Base-by-base conservation (phyloP, 768 basidiomycete genomes). In the Trametes meyenii region DNA sequence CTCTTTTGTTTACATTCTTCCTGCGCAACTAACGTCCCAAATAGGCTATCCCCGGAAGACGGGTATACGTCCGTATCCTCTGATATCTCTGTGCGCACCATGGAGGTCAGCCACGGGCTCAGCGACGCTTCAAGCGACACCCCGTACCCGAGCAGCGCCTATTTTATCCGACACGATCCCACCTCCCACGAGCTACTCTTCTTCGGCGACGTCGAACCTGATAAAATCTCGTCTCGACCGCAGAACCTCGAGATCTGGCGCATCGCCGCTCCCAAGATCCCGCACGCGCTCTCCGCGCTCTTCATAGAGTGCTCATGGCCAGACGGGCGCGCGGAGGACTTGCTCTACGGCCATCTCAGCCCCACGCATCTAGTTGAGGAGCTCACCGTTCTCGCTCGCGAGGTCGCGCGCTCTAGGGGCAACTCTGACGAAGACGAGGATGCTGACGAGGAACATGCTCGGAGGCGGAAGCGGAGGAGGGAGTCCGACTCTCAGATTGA, bases 241-340 rank as follows among this genome's bases (percentile, higher is more conserved):
- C 80, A 77, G 52, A 96, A 87, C 40, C 77, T 79, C 26, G 74
- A 79, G 43, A 87, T 98, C 49, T 98, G 96, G 96, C 83, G 81
- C 42, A 83, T 79, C 26, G 94, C 94, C 0, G 95, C 95, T 5
- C 78, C 84, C 46, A 87, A 86, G 73, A 85, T 97, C 66, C 85
- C 85, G 0, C 78, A 85, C 23, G 78, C 75, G 3, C 82, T 98
- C 16, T 81, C 83, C 35, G 81, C 85, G n/a, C 83, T 98, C 58
- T 98, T 98, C 71, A 92, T 98, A 70, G 96, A 98, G 76, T 98
- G 96, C 73, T 96, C 94, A 1, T 94, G 88, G 77, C 86, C 89
- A 21, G 82, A 85, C 0, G 88, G 88, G 0, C 81, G 96, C 60
- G 78, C 81, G 17, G 81, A 86, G 64, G 81, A 85, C 48, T 70